Conservation (phyloP, 306 rosid genomes). For the Cyclanthera cordifolia region DNA sequence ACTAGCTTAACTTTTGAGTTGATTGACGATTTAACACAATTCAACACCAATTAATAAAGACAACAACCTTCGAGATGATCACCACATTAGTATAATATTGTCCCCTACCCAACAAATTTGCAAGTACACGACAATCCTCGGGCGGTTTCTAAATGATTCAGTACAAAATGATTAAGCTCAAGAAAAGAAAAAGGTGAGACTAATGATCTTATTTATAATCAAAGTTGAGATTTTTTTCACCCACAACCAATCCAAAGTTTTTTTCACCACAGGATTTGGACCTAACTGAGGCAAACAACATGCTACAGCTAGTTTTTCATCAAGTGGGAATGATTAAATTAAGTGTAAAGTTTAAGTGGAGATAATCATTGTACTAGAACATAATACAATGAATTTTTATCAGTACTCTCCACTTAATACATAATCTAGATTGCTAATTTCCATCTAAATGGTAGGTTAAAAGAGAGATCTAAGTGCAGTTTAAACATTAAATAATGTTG, state of each 20-base stretch:
- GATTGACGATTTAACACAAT: no score
- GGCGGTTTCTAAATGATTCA: background rate
- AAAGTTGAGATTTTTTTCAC: no score
- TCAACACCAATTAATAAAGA: no score
- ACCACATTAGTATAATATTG: no score
- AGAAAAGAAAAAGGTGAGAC: conserved; percentile 1
- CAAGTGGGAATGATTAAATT: background rate
- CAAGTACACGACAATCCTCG: background rate
- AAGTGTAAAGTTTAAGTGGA: conserved; percentile 3
- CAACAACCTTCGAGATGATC: no score
- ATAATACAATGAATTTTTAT: background rate
- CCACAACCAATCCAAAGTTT: background rate
- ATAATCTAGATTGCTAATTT: background rate
- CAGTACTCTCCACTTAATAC: background rate
- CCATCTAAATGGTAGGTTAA: conserved; percentile 11
- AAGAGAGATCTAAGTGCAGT: conserved; percentile 5
- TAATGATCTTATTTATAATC: background rate
- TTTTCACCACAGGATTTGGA: background rate
- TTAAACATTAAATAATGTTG: conserved; percentile 3
- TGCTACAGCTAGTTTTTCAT: background rate
- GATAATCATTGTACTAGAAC: background rate
- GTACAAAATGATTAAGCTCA: background rate
- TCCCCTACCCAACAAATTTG: background rate
- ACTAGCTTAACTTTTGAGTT: no score
- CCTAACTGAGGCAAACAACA: conserved; percentile 7